These are phyloP conservation scores for Diplocarpon mali DNA, from an alignment of 2,329 filamentous ascomycete genomes.

Conservation along the genomic window DNA sequence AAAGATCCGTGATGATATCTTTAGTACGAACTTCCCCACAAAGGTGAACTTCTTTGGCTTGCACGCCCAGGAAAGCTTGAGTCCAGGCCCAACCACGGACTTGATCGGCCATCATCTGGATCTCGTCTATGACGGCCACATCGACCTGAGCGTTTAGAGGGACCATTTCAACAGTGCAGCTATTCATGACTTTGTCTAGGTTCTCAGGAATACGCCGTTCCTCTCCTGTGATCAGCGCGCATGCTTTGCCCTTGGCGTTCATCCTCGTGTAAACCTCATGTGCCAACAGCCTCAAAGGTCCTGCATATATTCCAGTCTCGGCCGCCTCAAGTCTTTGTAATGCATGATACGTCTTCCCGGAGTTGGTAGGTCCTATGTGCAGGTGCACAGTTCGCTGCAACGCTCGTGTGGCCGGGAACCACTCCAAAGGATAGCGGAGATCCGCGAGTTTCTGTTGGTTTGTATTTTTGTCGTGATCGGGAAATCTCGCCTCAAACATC, in stretches of 20 bases:
- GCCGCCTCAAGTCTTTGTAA: slow-evolving; percentile 72
- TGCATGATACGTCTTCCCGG: slow-evolving; percentile 94
- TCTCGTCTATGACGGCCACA: slow-evolving; percentile 94
- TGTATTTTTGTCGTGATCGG: slow-evolving; percentile 31
- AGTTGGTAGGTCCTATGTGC: slow-evolving; percentile 95
- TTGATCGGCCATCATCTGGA: slow-evolving; percentile 82
- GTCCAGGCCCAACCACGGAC: slow-evolving; percentile 93
- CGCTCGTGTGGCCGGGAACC: slow-evolving; percentile 75
- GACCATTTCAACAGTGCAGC: slow-evolving; percentile 93
- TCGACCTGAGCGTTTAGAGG: slow-evolving; percentile 44
- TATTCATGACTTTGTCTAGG: slow-evolving; percentile 50
- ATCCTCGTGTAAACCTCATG: slow-evolving; percentile 93
- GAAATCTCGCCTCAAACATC: slow-evolving; percentile 45
- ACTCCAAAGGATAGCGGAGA: slow-evolving; percentile 79
- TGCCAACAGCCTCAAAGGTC: slow-evolving; percentile 76
- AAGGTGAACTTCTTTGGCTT: slow-evolving; percentile 81
- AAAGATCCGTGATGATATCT: slow-evolving; percentile 65
- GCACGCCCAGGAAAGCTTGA: slow-evolving; percentile 74
- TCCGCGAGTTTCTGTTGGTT: slow-evolving; percentile 60
- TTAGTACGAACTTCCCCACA: slow-evolving; percentile 84
- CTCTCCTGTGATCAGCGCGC: slow-evolving; percentile 81
- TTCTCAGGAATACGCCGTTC: slow-evolving; percentile 62
- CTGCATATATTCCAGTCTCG: slow-evolving; percentile 74
- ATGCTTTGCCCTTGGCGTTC: slow-evolving; percentile 62
- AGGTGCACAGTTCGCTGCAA: slow-evolving; percentile 78